Evolutionary conservation across 2,329 filamentous ascomycete species (phyloP).

Genomic region (Aureobasidium sp.): DNA sequence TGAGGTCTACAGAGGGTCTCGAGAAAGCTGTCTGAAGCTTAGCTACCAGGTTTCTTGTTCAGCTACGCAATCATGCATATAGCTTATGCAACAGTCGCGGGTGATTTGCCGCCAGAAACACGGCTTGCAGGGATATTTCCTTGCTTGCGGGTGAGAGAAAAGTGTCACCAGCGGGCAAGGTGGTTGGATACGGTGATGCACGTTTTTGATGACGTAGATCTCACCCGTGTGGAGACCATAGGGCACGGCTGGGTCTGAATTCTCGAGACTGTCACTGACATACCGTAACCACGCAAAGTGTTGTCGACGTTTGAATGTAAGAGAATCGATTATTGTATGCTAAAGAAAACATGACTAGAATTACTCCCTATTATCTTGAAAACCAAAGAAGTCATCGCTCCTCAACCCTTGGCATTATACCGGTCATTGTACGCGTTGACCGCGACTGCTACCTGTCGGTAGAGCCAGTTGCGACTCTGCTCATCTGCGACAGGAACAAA

Average conservation of each 20-base stretch:
- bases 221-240: conserved; percentile 2
- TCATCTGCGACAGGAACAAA: conserved; percentile 94
- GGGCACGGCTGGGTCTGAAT: background rate
- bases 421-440: conserved; percentile 61
- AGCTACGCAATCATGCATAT: conserved; percentile 7
- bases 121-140: conserved; percentile 8
- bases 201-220: background rate
- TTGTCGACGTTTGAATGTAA: background rate
- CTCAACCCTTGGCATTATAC: conserved; percentile 52
- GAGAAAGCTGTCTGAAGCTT: background rate
- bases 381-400: background rate
- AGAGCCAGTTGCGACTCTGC: conserved; percentile 59
- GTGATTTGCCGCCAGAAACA: conserved; percentile 1
- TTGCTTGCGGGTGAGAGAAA: background rate
- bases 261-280: background rate
- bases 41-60: background rate
- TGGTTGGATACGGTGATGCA: background rate
- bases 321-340: background rate
- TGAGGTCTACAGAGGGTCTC: background rate
- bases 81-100: conserved; percentile 1
- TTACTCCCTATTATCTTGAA: background rate
- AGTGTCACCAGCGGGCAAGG: background rate
- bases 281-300: background rate
- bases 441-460: conserved; percentile 56
- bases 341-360: background rate